A percentile compares a stretch with the other conserved stretches of the same genome.
phyloP scores from a whole-genome alignment of 1,139 yeast genomes.

The Suhomyces anneliseae region DNA sequence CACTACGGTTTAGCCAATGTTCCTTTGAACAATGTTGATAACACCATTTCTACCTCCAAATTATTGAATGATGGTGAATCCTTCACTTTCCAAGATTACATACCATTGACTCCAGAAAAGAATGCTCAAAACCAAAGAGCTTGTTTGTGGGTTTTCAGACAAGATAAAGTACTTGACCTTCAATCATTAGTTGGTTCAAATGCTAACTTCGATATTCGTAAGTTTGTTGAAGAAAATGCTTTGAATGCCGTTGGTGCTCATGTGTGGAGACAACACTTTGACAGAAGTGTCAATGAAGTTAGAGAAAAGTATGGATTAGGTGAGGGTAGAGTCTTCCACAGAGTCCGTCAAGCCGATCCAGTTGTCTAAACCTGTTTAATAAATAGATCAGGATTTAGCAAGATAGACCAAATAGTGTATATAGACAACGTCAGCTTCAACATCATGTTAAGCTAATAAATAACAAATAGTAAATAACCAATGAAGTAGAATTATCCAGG shows the following conservation, averaged over 20 bases:
- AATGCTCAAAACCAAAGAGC: constrained; percentile 82
- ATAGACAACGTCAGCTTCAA: too few species aligned
- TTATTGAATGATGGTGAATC: constrained; percentile 39
- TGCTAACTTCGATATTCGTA: constrained; percentile 68
- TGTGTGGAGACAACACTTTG: constrained; percentile 86
- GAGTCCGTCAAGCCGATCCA: constrained; percentile 41
- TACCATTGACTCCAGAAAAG: constrained; percentile 89
- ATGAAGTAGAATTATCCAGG: too few species aligned
- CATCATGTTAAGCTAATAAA: too few species aligned
- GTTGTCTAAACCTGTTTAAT: constrained; percentile 1
- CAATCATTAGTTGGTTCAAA: constrained; percentile 20
- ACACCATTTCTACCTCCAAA: constrained; percentile 55
- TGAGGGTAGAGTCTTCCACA: constrained; percentile 71
- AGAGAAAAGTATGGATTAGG: constrained; percentile 73
- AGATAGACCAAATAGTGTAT: too few species aligned
- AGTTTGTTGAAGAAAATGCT: constrained; percentile 53
- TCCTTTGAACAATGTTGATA: constrained; percentile 57
- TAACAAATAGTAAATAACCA: too few species aligned
- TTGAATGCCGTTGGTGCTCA: constrained; percentile 86
- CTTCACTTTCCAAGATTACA: constrained; percentile 56
- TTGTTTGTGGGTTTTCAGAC: constrained; percentile 89
- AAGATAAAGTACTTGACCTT: constrained; percentile 30
- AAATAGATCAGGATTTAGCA: too few species aligned
- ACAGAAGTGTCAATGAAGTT: constrained; percentile 66
- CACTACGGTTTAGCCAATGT: constrained; percentile 81